Base-by-base conservation (phyloP, 768 basidiomycete species). In the Tephrocybe sp. region DNA sequence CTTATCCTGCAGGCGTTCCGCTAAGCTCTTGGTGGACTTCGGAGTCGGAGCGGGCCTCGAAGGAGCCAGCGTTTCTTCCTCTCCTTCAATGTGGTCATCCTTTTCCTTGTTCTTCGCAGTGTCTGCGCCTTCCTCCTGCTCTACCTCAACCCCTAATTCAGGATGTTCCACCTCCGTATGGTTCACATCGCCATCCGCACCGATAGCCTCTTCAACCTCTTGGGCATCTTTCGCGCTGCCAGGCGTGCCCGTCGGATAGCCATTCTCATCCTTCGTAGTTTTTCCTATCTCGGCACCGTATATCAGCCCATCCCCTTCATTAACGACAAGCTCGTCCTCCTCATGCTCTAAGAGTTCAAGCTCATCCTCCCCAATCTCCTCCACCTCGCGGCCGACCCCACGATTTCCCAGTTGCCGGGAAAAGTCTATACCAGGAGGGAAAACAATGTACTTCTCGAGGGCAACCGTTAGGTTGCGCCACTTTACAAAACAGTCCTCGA, bases 401-500 rank as follows among this genome's bases (percentile, higher is more conserved):
- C 75, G 55, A 46, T 74, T 69, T 2, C 75, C 78, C 1, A 82
- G 61, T 30, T 72, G 50, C 21, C 57, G 57, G 30, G 72, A 73
- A 61, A 87, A 89, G 61, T 92, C 84, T 35, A 88, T 65, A 9
- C 84, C 84, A 0, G 75, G 72, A 1, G 88, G 84, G 54, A 87
- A 92, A 22, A 73, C 60, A 52, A 84, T 80, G 65, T 92, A 92
- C 48, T 84, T 85, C 42, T 83, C 80, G 15, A 75, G 65, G 1
- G 78, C 84, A 11, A 80, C 76, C 0, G 85, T 84, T 49, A 89
- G 70, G 27, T 77, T 75, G 39, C 78, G 77, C 93, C 94, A 97
- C 44, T 83, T 76, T 18, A 83, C 68, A 60, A 94, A 89, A 62
- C 91, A 95, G 53, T 94, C 91, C 61, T 97, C 94, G 3, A 97